A percentile compares a stretch with the other conserved stretches of the same genome.
Conservation (phyloP, 2,329 filamentous ascomycete genomes). For the Macrophomina pseudophaseolina region DNA sequence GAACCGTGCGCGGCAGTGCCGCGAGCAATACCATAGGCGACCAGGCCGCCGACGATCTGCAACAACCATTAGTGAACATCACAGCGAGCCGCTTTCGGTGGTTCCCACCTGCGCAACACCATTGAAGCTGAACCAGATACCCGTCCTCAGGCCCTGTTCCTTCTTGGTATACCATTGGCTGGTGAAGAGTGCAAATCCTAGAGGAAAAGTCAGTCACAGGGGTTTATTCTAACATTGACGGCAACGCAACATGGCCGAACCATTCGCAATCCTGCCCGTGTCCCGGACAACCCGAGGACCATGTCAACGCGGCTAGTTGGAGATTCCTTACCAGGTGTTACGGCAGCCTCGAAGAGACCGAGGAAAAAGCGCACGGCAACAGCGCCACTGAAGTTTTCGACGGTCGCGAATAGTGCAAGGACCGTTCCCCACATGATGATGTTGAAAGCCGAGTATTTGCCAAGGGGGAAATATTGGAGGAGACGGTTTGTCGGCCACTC, state of each 20-base stretch:
- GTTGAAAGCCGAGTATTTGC: conserved; percentile 69
- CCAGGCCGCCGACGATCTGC: conserved; percentile 64
- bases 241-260: too few species aligned
- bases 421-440: conserved; percentile 68
- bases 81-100: too few species aligned
- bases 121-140: conserved; percentile 73
- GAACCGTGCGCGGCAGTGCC: conserved; percentile 62
- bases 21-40: conserved; percentile 68
- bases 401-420: conserved; percentile 67
- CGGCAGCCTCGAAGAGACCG: conserved; percentile 70
- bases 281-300: too few species aligned
- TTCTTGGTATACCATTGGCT: conserved; percentile 74
- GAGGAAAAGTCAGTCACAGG: background rate
- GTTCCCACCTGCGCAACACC: conserved; percentile 57
- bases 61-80: background rate
- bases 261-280: too few species aligned
- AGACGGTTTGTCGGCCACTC: conserved; percentile 71
- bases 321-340: conserved; percentile 59
- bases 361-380: conserved; percentile 71
- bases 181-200: conserved; percentile 68
- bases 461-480: conserved; percentile 67
- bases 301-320: background rate
- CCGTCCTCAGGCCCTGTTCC: conserved; percentile 67
- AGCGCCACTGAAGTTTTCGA: conserved; percentile 64
- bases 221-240: background rate